Conservation (phyloP, 2,329 filamentous ascomycete genomes). For the Diaporthe aspalathi region DNA sequence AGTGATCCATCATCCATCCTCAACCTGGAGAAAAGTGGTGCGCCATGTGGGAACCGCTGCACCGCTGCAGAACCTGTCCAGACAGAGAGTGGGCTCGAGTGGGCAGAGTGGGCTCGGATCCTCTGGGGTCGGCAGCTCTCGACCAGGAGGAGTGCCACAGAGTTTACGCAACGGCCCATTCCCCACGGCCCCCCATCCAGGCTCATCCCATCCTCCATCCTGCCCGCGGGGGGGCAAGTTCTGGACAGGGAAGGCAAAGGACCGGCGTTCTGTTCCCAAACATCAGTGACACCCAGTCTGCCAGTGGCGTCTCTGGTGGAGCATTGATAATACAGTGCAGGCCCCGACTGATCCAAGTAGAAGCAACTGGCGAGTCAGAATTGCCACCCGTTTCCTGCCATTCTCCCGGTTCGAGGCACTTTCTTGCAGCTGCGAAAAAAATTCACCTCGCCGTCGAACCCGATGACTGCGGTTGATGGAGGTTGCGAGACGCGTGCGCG, state of each 20-base stretch:
- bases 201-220: constrained; percentile 23
- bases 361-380: constrained; percentile 16
- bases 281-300: neutral
- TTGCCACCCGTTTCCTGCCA: constrained; percentile 14
- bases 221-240: neutral
- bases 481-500: neutral
- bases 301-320: constrained; percentile 7
- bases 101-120: neutral
- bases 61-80: constrained; percentile 14
- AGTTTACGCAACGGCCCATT: constrained; percentile 24
- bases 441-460: neutral
- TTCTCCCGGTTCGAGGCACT: neutral
- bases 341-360: neutral
- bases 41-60: constrained; percentile 23
- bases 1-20: constrained; percentile 17
- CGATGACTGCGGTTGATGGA: neutral
- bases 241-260: neutral
- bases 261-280: neutral
- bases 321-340: neutral
- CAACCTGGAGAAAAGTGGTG: constrained; percentile 35
- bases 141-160: constrained; percentile 26
- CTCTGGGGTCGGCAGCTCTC: constrained; percentile 28
- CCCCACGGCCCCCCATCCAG: constrained; percentile 28
- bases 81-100: neutral
- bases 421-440: constrained; percentile 1